These are phyloP conservation scores for Peronospora farinosa DNA, from an alignment of 352 stramenopile species.

Conservation along the genomic window DNA sequence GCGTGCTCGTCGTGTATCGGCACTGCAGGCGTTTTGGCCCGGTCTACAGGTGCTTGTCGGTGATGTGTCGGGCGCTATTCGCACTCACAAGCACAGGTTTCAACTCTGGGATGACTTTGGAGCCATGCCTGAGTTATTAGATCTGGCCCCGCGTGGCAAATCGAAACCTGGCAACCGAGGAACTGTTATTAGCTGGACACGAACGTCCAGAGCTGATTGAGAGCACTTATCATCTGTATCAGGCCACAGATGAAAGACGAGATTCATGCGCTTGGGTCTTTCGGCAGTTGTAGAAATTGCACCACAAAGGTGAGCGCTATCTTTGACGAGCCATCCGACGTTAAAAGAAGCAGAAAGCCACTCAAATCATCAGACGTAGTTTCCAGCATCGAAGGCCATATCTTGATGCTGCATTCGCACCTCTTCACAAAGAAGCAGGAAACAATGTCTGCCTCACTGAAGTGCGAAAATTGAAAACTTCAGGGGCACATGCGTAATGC, in stretches of 20 bases:
- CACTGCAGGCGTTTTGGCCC: conserved; percentile 95
- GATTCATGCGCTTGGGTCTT: conserved; percentile 1
- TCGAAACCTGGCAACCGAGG: conserved; percentile 26
- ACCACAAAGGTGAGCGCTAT: conserved; percentile 9
- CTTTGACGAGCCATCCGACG: conserved; percentile 9
- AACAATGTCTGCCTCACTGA: conserved; percentile 6
- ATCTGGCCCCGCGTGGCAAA: conserved; percentile 44
- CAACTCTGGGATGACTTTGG: conserved; percentile 91
- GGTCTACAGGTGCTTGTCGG: conserved; percentile 93
- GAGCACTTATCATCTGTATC: conserved; percentile 94
- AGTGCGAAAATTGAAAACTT: conserved; percentile 53
- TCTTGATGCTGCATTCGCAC: conserved; percentile 55
- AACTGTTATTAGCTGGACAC: conserved; percentile 67
- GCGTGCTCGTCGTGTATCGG: conserved; percentile 63
- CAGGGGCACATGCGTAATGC: conserved; percentile 35
- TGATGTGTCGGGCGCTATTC: conserved; percentile 85
- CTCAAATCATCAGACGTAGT: conserved; percentile 68
- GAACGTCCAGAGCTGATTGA: conserved; percentile 94
- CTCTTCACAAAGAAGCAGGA: conserved; percentile 35
- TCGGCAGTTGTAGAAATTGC: conserved; percentile 6
- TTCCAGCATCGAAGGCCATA: conserved; percentile 80
- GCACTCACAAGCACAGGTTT: conserved; percentile 91
- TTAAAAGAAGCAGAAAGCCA: conserved; percentile 20
- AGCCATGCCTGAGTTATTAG: conserved; percentile 93
- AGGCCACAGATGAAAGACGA: conserved; percentile 51